Conservation (phyloP, 225 moss, liverwort and hornwort species). For the Polytrichum formosum region DNA sequence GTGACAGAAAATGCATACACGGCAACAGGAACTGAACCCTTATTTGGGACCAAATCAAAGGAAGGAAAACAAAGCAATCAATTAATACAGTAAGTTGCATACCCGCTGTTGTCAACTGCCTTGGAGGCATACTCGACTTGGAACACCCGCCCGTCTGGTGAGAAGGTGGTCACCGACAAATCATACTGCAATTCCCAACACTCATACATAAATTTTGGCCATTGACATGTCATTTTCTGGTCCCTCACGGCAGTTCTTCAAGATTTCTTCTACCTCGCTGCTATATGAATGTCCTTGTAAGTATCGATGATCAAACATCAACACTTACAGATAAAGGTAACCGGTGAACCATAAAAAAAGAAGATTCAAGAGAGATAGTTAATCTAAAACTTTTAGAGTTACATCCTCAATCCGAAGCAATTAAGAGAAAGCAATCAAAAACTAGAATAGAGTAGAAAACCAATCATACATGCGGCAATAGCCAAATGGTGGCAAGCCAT, state of each 20-base stretch:
- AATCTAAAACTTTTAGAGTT: no score
- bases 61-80: not conserved
- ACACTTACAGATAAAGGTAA: no score
- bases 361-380: no score
- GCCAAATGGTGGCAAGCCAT: no score
- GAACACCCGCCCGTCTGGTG: slow-evolving; percentile 91
- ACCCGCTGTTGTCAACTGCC: slow-evolving; percentile 94
- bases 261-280: not conserved
- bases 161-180: slow-evolving; percentile 95
- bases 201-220: not conserved
- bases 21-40: not conserved
- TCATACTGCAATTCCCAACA: slow-evolving; percentile 56
- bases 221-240: not conserved
- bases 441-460: no score
- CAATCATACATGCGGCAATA: no score
- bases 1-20: no score
- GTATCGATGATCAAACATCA: no score
- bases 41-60: not conserved
- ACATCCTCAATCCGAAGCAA: no score
- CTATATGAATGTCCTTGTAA: not conserved
- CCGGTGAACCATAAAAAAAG: no score
- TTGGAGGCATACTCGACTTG: slow-evolving; percentile 96
- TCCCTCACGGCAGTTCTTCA: no score
- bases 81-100: slow-evolving; percentile 6
- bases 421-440: no score